Evolutionary conservation across 169 alveolate genomes (phyloP).

Genomic region (Plasmodium gallinaceum): DNA sequence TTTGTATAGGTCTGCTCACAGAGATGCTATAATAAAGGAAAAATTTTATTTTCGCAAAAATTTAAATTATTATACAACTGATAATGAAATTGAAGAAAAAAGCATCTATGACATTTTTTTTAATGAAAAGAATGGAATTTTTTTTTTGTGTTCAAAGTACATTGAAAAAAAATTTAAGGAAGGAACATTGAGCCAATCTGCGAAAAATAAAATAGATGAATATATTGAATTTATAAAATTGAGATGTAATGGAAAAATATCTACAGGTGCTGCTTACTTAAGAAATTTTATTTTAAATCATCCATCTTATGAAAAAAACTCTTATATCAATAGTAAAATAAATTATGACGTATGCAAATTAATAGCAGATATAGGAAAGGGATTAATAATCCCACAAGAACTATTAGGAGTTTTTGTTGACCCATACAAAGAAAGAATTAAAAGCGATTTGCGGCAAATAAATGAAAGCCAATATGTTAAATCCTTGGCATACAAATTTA

Average conservation of each 20-base stretch:
- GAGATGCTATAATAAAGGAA: slow-evolving; percentile 88
- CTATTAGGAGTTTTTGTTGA: slow-evolving; percentile 72
- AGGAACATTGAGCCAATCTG: slow-evolving; percentile 59
- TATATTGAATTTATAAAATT: slow-evolving; percentile 83
- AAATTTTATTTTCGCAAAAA: slow-evolving; percentile 90
- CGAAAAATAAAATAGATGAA: slow-evolving; percentile 75
- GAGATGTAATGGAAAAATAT: slow-evolving; percentile 89
- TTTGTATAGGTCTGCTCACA: slow-evolving; percentile 88
- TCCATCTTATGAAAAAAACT: slow-evolving; percentile 91
- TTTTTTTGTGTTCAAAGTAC: slow-evolving; percentile 69
- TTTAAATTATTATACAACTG: slow-evolving; percentile 70
- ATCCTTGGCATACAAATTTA: slow-evolving; percentile 47
- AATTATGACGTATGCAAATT: slow-evolving; percentile 86
- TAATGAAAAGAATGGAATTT: slow-evolving; percentile 84
- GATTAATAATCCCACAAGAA: slow-evolving; percentile 52
- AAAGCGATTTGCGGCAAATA: slow-evolving; percentile 63
- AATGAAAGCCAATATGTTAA: slow-evolving; percentile 67
- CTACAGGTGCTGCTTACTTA: slow-evolving; percentile 92
- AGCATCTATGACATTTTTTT: slow-evolving; percentile 86
- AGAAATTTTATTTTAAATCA: slow-evolving; percentile 90
- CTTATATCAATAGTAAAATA: slow-evolving; percentile 86
- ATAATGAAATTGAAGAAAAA: slow-evolving; percentile 77
- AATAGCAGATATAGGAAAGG: slow-evolving; percentile 73
- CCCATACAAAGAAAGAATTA: slow-evolving; percentile 65
- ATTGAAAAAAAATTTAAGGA: slow-evolving; percentile 68